phyloP scores from a whole-genome alignment of 805 yeast species.

The Candida berthetii region DNA sequence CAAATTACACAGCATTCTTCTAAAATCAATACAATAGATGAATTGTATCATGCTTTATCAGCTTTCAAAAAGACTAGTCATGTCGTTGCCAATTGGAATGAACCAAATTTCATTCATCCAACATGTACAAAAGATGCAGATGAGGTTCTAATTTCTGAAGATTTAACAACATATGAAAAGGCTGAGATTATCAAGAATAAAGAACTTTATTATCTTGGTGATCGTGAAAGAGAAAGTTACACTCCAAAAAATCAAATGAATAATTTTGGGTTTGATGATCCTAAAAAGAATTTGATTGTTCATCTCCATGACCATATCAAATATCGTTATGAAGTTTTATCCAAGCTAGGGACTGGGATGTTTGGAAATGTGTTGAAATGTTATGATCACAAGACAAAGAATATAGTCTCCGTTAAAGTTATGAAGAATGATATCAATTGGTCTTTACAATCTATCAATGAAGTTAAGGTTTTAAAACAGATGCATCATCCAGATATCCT shows the following conservation, averaged over 20 bases:
- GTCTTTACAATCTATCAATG: constrained; percentile 73
- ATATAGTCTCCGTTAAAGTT: constrained; percentile 66
- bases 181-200: constrained; percentile 50
- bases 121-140: background rate
- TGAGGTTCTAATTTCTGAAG: constrained; percentile 3
- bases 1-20: background rate
- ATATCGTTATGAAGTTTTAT: constrained; percentile 60
- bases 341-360: constrained; percentile 67
- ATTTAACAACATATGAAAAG: constrained; percentile 48
- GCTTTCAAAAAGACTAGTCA: constrained; percentile 9
- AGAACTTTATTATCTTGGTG: constrained; percentile 47
- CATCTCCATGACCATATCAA: constrained; percentile 64
- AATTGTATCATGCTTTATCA: constrained; percentile 4
- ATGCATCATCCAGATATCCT: constrained; percentile 34
- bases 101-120: background rate
- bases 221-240: constrained; percentile 3
- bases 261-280: constrained; percentile 73
- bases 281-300: constrained; percentile 52
- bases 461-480: constrained; percentile 58
- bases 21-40: constrained; percentile 2
- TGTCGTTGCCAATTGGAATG: background rate
- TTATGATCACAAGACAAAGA: constrained; percentile 54
- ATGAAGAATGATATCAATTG: constrained; percentile 69
- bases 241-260: constrained; percentile 25
- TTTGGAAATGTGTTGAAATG: constrained; percentile 77